These are phyloP conservation scores for Aspergillus incahuasiensis DNA, from an alignment of 495 filamentous ascomycete genomes.

Conservation along the genomic window DNA sequence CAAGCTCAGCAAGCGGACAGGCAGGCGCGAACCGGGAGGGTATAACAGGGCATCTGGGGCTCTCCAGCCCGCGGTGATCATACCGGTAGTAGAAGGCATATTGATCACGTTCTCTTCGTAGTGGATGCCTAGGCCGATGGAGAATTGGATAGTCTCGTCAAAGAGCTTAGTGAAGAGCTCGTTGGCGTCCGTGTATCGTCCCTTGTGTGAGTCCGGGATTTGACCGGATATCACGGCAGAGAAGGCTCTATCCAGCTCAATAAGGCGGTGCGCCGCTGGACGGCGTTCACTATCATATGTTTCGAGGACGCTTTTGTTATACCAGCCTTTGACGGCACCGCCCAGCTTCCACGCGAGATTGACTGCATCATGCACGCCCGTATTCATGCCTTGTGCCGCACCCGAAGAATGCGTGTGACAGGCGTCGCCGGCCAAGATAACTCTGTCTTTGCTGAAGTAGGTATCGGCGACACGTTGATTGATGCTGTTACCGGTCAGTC, in stretches of 20 bases:
- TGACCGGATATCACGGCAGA: conserved; percentile 8
- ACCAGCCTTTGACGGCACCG: conserved; percentile 32
- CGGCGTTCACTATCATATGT: conserved; percentile 39
- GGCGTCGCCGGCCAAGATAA: conserved; percentile 51
- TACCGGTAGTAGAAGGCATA: conserved; percentile 1
- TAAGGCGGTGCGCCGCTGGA: conserved; percentile 1
- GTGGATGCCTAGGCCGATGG: conserved; percentile 9
- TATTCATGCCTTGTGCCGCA: conserved; percentile 56
- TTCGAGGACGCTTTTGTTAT: conserved; percentile 26
- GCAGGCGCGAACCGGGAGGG: conserved; percentile 2
- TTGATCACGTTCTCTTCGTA: conserved; percentile 8
- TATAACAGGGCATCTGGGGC: conserved; percentile 9
- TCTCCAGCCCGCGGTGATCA: conserved; percentile 10
- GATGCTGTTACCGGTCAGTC: background rate
- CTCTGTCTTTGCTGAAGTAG: conserved; percentile 20
- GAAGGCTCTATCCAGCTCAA: conserved; percentile 9
- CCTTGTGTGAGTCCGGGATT: background rate
- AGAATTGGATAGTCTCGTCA: conserved; percentile 9
- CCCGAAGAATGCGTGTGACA: conserved; percentile 53
- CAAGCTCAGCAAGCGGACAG: conserved; percentile 2
- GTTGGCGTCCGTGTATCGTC: conserved; percentile 1
- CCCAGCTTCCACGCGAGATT: conserved; percentile 54
- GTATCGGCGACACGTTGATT: conserved; percentile 3
- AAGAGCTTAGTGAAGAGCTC: conserved; percentile 11
- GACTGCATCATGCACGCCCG: conserved; percentile 51